A percentile compares a stretch with the other conserved stretches of the same genome.
phyloP scores from a whole-genome alignment of 2,329 filamentous ascomycete species.

The Sordariomycetes sp. region DNA sequence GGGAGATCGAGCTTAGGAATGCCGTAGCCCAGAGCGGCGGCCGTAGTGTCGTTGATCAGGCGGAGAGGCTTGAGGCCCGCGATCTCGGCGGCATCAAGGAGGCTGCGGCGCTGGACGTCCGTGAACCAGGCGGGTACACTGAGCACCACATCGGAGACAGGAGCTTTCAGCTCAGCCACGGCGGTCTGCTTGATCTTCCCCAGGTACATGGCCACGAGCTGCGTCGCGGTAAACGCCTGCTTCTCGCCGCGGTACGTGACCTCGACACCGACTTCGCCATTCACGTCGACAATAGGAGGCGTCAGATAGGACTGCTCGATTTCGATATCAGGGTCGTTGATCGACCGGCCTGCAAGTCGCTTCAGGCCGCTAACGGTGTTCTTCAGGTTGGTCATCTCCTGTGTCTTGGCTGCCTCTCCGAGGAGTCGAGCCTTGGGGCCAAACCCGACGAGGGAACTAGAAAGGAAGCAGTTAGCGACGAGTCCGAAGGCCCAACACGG shows the following conservation, averaged over 20 bases:
- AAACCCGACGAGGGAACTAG: slow-evolving; percentile 85
- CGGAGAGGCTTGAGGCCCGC: slow-evolving; percentile 86
- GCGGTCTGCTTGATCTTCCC: slow-evolving; percentile 90
- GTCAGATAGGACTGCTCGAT: slow-evolving; percentile 89
- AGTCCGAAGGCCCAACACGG: too few relatives aligned
- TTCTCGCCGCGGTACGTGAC: slow-evolving; percentile 90
- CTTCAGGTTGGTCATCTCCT: slow-evolving; percentile 98
- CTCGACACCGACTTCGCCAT: slow-evolving; percentile 91
- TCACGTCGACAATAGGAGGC: slow-evolving; percentile 74
- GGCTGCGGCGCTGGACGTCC: slow-evolving; percentile 77
- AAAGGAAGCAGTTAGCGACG: slow-evolving; percentile 1
- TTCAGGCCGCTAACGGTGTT: slow-evolving; percentile 93
- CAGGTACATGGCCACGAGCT: slow-evolving; percentile 90
- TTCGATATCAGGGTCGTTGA: slow-evolving; percentile 85
- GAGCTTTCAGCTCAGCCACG: slow-evolving; percentile 75
- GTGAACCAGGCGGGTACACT: slow-evolving; percentile 97
- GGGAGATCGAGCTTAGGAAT: slow-evolving; percentile 97
- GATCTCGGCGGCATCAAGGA: slow-evolving; percentile 88
- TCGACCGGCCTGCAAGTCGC: slow-evolving; percentile 77
- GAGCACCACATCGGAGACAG: slow-evolving; percentile 87
- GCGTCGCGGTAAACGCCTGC: slow-evolving; percentile 87
- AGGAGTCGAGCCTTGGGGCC: slow-evolving; percentile 88
- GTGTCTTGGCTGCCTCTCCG: slow-evolving; percentile 92
- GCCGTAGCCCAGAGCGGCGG: slow-evolving; percentile 88
- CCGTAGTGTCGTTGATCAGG: slow-evolving; percentile 96